Base-by-base conservation (phyloP, 768 basidiomycete genomes). In the Lactarius sp. region DNA sequence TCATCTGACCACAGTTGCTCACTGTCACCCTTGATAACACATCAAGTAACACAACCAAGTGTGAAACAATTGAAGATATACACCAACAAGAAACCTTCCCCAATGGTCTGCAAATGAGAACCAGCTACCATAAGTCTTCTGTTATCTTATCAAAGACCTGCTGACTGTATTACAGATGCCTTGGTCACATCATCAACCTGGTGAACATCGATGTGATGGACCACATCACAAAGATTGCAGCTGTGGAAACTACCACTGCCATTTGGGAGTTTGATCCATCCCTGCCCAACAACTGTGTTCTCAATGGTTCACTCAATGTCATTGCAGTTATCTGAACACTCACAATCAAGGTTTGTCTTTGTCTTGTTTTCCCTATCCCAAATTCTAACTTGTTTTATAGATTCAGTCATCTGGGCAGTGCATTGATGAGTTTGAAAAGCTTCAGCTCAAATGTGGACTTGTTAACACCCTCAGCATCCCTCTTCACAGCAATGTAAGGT, bases 181-280 rank as follows among this genome's bases (percentile, higher is more conserved):
- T 60, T 1, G 42, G 2, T 2, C 52, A 60, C 9, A 33, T 60
- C 1, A 20, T 60, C n/a, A 60, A 60, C n/a, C 51, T 60, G 27
- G 27, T 2, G 2, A 27, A 27, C 27, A 2, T 27, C 4, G 51
- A 13, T 34, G 31, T 60, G 12, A 60, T 60, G 59, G 4, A 10
- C 1, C 44, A 46, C 16, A 54, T 60, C 37, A 60, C 59, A 1
- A 60, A 54, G 16, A 60, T 60, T 18, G 44, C 44, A 1, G 52
- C 16, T 5, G 44, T 60, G 1, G 52, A 53, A n/a, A 60, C 52
- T 0, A 27, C 59, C 0, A 60, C 42, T 3, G 51, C 51, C 6
- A 60, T 60, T n/a, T 60, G 59, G 51, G 59, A 60, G n/a, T 60
- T 52, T 12, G 52, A 60, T 9, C 59, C 59, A 2, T 27, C 13